Evolutionary conservation across 805 yeast species (phyloP).

Genomic region (Candida corydali): DNA sequence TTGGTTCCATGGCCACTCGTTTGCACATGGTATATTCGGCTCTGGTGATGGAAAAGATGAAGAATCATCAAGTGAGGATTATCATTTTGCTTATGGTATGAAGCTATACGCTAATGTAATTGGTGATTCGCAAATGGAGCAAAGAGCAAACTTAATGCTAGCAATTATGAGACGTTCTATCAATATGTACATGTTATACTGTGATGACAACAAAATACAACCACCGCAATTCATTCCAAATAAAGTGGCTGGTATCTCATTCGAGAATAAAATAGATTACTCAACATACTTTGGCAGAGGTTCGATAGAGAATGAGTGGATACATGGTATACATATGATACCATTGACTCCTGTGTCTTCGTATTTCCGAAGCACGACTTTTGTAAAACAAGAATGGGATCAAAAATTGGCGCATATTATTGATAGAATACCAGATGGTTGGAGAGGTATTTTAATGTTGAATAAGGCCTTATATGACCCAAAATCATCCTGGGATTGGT

Average conservation of each 20-base stretch:
- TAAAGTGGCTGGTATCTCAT: slow-evolving; percentile 69
- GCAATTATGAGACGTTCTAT: slow-evolving; percentile 54
- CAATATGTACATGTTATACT: slow-evolving; percentile 51
- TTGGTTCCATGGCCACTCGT: slow-evolving; percentile 76
- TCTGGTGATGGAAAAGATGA: slow-evolving; percentile 76
- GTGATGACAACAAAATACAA: slow-evolving; percentile 50
- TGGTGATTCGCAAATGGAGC: slow-evolving; percentile 48
- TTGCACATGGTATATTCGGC: slow-evolving; percentile 70
- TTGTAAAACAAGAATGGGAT: slow-evolving; percentile 64
- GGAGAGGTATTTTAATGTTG: slow-evolving; percentile 70
- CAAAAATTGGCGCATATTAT: slow-evolving; percentile 43
- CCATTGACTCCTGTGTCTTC: slow-evolving; percentile 70
- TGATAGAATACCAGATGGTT: slow-evolving; percentile 54
- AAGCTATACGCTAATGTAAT: slow-evolving; percentile 60
- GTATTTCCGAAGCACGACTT: slow-evolving; percentile 49
- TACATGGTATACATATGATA: slow-evolving; percentile 75
- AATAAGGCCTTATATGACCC: slow-evolving; percentile 78
- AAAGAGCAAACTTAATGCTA: slow-evolving; percentile 55
- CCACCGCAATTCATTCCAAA: slow-evolving; percentile 55
- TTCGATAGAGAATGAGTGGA: slow-evolving; percentile 53
- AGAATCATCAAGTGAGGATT: slow-evolving; percentile 73
- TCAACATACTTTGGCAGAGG: slow-evolving; percentile 74
- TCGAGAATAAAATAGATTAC: slow-evolving; percentile 70
- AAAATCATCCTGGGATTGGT: slow-evolving; percentile 36
- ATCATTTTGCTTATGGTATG: slow-evolving; percentile 65